Base-by-base conservation (phyloP, 2,329 filamentous ascomycete genomes). In the Metarhizium guizhouense region DNA sequence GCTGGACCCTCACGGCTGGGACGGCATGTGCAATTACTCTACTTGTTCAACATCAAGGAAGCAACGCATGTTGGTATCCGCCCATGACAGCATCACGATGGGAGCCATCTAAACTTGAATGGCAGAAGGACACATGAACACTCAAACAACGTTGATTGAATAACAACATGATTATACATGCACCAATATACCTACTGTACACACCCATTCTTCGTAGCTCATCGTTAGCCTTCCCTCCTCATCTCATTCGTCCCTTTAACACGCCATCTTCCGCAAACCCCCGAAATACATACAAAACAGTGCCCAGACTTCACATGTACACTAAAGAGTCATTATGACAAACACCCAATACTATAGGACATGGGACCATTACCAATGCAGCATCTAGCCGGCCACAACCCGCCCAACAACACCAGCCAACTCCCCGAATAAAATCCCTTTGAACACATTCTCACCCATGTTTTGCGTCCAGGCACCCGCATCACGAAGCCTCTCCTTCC, bases 391-490 rank as follows among this genome's bases (percentile, higher is more conserved):
- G 40, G 67, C 74, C 53, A 81, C 73, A 50, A 77, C 74, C 34
- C 72, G 74, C 5, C 83, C 80, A 16, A 88, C 81, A 53, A 77
- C 72, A 2, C 81, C 86, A 1, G 81, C 87, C 60, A 89, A 76
- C 70, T 90, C 81, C 20, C 84, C 82, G 71, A 95, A 95, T 59
- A 95, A 73, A 36, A 95, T 81, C 3, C 88, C 87, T 70, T 85
- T 84, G 62, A 95, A 80, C 34, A 94, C 81, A 10, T 76, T 78
- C 74, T 93, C 89, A 3, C 88, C 88, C 76, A 93, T 88, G 42
- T 82, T 78, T 66, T 86, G 84, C n/a, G 82, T 81, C 90, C 89
- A 95, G 60, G 90, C 82, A 0, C 90, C 90, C 0, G 88, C 85
- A 54, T 85, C 77, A 55, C 76, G 75, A 40, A 95, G 76, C 65